These are phyloP conservation scores for Gastrodia elata DNA, from an alignment of 106 monocot genomes.

Conservation along the genomic window DNA sequence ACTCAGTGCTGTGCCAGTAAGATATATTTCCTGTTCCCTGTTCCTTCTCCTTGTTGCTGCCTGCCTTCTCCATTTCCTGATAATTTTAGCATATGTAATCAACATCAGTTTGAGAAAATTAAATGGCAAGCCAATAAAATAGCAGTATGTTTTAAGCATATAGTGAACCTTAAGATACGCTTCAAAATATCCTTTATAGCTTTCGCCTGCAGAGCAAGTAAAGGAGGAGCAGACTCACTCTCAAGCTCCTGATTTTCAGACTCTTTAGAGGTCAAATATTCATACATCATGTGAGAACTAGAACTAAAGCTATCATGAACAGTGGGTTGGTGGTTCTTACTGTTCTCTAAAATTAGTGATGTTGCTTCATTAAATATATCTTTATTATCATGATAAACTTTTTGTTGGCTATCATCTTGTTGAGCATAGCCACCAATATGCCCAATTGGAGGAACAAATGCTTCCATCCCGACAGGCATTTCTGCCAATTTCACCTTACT, in stretches of 20 bases:
- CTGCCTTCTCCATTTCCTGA: constrained; percentile 72
- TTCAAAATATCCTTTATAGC: constrained; percentile 37
- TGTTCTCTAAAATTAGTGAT: constrained; percentile 5
- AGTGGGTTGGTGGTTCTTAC: constrained; percentile 12
- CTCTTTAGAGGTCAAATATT: neutral
- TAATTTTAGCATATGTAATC: neutral
- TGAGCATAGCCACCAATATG: constrained; percentile 5
- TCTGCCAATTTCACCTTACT: constrained; percentile 9
- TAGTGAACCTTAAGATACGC: constrained; percentile 53
- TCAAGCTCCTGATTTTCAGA: constrained; percentile 7
- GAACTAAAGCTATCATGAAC: constrained; percentile 15
- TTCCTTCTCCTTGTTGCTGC: constrained; percentile 33
- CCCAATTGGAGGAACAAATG: constrained; percentile 4
- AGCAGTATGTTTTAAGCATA: neutral
- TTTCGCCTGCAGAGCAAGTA: constrained; percentile 23
- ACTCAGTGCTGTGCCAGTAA: constrained; percentile 55
- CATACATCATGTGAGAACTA: neutral
- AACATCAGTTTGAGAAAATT: neutral
- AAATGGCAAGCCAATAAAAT: constrained; percentile 7
- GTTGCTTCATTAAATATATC: neutral
- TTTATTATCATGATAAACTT: constrained; percentile 2
- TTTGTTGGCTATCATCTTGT: constrained; percentile 6
- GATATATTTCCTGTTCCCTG: constrained; percentile 35
- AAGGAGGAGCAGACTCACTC: constrained; percentile 8
- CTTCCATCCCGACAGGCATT: neutral